Base-by-base conservation (phyloP, 2,329 filamentous ascomycete species). In the Beauveria sp. region DNA sequence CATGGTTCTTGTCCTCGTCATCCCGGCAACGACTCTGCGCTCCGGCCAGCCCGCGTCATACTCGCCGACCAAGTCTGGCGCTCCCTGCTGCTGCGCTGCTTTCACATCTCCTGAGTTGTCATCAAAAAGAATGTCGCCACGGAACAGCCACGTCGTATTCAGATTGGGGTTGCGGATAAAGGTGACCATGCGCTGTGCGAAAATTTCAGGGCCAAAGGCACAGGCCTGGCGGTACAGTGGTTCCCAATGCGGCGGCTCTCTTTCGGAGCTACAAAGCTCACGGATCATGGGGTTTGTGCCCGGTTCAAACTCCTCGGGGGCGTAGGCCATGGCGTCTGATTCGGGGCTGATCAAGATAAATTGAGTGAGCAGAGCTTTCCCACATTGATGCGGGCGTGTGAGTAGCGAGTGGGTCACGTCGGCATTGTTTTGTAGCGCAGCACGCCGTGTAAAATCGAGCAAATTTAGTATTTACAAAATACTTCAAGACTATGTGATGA, bases 101-200 rank as follows among this genome's bases (percentile, higher is more conserved):
- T 63, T 63, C 63, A 16, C 71, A 72, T 38, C 38, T 9, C 7
- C 57, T 1, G 47, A 12, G 1, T 18, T n/a, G 18, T 59, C 47
- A 26, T 59, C 57, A 12, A 59, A 81, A 28, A 89, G 79, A 28
- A 93, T 86, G 68, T 95, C 90, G 52, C 90, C 90, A 34, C 90
- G 84, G 68, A 92, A 90, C 1, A 95, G 79, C 81, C 88, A 89
- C 18, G 82, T 86, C 0, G 89, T 90, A 65, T 91, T 91, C 73
- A 91, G 79, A 66, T 95, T 93, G 0, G 90, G 90, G 68, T 93
- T 93, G 66, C 82, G 82, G 65, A 93, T 83, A 61, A 93, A 77
- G 68, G 93, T 91, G 67, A 85, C 75, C 85, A 91, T 90, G 55
- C 89, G 86, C 46, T 80, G 73, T 63, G 79, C 74, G 70, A 92